These are phyloP conservation scores for Serendipita indica DNA, from an alignment of 768 basidiomycete genomes.

Conservation along the genomic window DNA sequence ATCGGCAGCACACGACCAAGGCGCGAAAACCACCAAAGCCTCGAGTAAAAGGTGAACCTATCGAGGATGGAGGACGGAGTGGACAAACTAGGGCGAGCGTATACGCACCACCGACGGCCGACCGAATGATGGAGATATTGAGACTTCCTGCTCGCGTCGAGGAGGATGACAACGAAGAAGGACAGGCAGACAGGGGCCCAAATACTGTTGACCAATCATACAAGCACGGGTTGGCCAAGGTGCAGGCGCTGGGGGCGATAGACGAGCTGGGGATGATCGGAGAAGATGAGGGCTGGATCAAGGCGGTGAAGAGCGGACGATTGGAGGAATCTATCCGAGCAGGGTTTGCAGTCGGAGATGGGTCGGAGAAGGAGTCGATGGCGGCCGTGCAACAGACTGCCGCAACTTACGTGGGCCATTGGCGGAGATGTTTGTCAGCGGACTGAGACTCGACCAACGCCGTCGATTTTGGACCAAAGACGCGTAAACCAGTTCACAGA, in stretches of 20 bases:
- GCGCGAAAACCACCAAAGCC: background rate
- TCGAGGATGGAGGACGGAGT: too few species aligned
- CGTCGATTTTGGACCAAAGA: background rate
- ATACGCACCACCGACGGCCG: background rate
- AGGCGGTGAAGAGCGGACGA: background rate
- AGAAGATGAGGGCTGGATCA: background rate
- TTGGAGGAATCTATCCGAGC: background rate
- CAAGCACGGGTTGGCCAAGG: background rate
- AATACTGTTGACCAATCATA: background rate
- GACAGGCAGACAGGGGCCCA: background rate
- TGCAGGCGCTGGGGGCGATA: background rate
- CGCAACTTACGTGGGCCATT: background rate
- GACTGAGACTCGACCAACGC: background rate
- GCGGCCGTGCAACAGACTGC: background rate
- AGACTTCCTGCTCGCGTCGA: background rate
- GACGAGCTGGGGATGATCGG: background rate
- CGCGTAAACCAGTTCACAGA: too few species aligned
- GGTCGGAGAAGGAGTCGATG: background rate
- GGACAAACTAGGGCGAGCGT: too few species aligned
- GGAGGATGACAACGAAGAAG: slow-evolving; percentile 5
- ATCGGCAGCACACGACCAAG: background rate
- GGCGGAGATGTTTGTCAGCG: background rate
- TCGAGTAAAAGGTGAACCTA: background rate
- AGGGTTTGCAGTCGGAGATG: background rate
- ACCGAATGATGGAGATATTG: background rate